A percentile compares a stretch with the other conserved stretches of the same genome.
Evolutionary conservation across 23 red algal species (phyloP).

Genomic region (Gracilaria gracilis): DNA sequence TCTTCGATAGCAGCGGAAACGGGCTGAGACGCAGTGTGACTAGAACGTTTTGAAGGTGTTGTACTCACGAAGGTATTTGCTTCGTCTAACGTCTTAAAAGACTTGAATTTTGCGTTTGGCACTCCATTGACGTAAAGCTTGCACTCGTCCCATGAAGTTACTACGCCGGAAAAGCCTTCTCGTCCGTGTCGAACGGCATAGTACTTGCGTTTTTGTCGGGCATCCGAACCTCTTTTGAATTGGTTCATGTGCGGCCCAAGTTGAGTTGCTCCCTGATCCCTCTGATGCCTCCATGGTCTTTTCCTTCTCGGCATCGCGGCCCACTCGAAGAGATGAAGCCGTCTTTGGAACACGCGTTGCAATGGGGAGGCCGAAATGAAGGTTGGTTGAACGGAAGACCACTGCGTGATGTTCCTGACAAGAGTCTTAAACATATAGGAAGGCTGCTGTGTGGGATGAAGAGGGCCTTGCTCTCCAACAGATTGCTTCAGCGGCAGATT

Average conservation of each 20-base stretch:
- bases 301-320: neutral
- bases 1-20: neutral
- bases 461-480: too few species aligned
- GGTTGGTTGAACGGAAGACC: neutral
- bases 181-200: conserved; percentile 78
- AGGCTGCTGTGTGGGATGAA: too few species aligned
- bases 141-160: conserved; percentile 83
- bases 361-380: neutral
- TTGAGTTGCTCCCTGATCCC: neutral
- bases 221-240: neutral
- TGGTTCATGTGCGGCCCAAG: neutral
- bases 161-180: conserved; percentile 74
- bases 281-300: too few species aligned
- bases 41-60: neutral
- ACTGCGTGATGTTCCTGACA: neutral
- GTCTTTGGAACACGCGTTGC: neutral
- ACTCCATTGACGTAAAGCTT: conserved; percentile 70
- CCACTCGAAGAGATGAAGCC: neutral
- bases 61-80: conserved; percentile 64
- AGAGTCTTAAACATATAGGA: conserved; percentile 15
- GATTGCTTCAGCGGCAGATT: too few species aligned
- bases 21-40: neutral
- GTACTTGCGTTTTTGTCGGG: conserved; percentile 51
- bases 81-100: conserved; percentile 59
- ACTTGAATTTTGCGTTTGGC: conserved; percentile 60